Percentiles rank a stretch among this genome's conserved stretches.
Evolutionary conservation across 2,329 filamentous ascomycete species (phyloP).

Genomic region (Ascochyta viciae-villosae): DNA sequence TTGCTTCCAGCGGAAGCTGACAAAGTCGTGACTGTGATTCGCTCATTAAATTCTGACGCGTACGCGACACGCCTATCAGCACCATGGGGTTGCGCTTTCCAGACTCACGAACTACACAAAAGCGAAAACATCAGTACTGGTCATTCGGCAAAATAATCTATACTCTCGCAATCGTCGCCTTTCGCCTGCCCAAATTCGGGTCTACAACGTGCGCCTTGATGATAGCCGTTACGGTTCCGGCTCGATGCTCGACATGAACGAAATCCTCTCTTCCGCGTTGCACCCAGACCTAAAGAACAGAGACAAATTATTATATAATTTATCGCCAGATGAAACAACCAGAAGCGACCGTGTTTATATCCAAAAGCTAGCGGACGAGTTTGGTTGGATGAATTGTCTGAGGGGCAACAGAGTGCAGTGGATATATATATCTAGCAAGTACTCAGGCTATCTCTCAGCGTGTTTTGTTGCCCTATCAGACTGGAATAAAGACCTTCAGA

Average conservation of each 20-base stretch:
- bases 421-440: conserved; percentile 55
- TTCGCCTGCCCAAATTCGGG: conserved; percentile 49
- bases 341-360: conserved; percentile 48
- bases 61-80: conserved; percentile 1
- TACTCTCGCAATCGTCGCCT: conserved; percentile 51
- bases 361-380: conserved; percentile 46
- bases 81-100: neutral
- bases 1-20: too few species aligned
- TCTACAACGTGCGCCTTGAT: conserved; percentile 51
- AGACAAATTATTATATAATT: conserved; percentile 26
- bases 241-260: conserved; percentile 50
- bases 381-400: conserved; percentile 53
- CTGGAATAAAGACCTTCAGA: conserved; percentile 32
- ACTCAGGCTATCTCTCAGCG: conserved; percentile 48
- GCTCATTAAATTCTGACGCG: neutral
- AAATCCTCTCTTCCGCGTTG: conserved; percentile 44
- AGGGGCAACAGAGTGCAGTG: conserved; percentile 48
- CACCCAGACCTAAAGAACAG: conserved; percentile 40
- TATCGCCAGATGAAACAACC: conserved; percentile 30
- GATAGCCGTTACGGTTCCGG: conserved; percentile 38
- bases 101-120: conserved; percentile 26
- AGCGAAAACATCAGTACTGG: conserved; percentile 22
- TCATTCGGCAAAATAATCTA: conserved; percentile 47
- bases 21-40: conserved; percentile 6
- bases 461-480: conserved; percentile 43